Conservation (phyloP, 176 grass and related monocot species). For the Bothriochloa decipiens region DNA sequence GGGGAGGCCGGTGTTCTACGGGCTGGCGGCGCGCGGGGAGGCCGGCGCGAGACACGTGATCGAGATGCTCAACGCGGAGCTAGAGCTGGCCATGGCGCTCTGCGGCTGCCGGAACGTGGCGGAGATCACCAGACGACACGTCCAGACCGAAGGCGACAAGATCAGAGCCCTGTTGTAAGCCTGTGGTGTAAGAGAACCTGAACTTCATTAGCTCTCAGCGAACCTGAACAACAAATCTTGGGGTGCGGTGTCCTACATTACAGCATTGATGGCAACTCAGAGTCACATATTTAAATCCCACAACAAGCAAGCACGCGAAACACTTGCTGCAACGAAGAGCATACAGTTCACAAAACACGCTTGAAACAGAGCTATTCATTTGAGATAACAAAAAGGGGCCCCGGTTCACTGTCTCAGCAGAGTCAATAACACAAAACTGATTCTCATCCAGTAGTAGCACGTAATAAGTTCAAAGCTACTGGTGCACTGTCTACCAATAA, state of each 20-base stretch:
- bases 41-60: too few species aligned
- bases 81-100: too few species aligned
- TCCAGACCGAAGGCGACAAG: too few species aligned
- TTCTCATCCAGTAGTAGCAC: slow-evolving; percentile 31
- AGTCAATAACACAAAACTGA: slow-evolving; percentile 48
- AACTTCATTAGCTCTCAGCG: neutral
- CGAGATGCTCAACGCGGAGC: too few species aligned
- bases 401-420: slow-evolving; percentile 4
- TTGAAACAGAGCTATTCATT: slow-evolving; percentile 45
- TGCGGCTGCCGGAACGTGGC: too few species aligned
- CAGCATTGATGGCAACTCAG: neutral
- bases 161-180: too few species aligned
- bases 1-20: slow-evolving; percentile 67
- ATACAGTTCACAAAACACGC: slow-evolving; percentile 23
- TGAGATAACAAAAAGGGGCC: neutral
- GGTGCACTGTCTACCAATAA: slow-evolving; percentile 38
- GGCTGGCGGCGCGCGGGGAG: slow-evolving; percentile 44
- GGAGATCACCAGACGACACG: too few species aligned
- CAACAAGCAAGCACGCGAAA: neutral
- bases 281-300: neutral
- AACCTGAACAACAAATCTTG: neutral
- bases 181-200: neutral
- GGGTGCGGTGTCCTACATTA: neutral
- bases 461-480: slow-evolving; percentile 35
- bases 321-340: neutral